These are phyloP conservation scores for Cytospora piceae DNA, from an alignment of 2,329 filamentous ascomycete species.

Conservation along the genomic window DNA sequence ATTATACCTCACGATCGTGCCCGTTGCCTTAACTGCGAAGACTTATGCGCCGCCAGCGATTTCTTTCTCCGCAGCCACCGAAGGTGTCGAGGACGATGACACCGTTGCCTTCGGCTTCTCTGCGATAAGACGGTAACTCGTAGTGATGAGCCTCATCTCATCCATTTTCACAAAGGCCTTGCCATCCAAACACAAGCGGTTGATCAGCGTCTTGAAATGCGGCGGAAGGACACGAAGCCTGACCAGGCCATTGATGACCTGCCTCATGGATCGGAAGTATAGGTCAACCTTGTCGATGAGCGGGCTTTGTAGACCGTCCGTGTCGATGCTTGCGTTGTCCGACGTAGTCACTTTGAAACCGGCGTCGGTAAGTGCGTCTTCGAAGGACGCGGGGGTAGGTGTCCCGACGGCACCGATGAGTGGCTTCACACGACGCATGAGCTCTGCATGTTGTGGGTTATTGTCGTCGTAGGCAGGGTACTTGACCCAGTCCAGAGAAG, in stretches of 20 bases:
- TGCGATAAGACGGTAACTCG: constrained; percentile 57
- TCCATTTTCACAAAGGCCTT: constrained; percentile 61
- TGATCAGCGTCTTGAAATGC: constrained; percentile 58
- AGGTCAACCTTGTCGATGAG: constrained; percentile 58
- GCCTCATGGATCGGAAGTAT: constrained; percentile 56
- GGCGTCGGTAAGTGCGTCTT: constrained; percentile 49
- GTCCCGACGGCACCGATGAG: constrained; percentile 59
- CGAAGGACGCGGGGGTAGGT: constrained; percentile 52
- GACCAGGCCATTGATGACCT: constrained; percentile 52
- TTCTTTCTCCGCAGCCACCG: background rate
- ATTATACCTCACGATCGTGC: background rate
- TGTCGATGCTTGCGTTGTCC: constrained; percentile 53
- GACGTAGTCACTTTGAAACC: constrained; percentile 52
- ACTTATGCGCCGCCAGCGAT: background rate
- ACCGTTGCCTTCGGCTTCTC: constrained; percentile 43
- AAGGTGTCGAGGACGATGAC: background rate
- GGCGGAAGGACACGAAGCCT: constrained; percentile 50
- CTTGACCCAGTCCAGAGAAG: constrained; percentile 57
- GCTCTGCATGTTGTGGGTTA: constrained; percentile 51
- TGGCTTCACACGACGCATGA: constrained; percentile 59
- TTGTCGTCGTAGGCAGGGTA: constrained; percentile 52
- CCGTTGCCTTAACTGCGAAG: background rate
- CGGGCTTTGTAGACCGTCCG: constrained; percentile 53
- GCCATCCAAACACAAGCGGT: constrained; percentile 56
- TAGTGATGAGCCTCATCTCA: constrained; percentile 54